phyloP scores from a whole-genome alignment of 768 basidiomycete species.

The Kwoniella dendrophila region DNA sequence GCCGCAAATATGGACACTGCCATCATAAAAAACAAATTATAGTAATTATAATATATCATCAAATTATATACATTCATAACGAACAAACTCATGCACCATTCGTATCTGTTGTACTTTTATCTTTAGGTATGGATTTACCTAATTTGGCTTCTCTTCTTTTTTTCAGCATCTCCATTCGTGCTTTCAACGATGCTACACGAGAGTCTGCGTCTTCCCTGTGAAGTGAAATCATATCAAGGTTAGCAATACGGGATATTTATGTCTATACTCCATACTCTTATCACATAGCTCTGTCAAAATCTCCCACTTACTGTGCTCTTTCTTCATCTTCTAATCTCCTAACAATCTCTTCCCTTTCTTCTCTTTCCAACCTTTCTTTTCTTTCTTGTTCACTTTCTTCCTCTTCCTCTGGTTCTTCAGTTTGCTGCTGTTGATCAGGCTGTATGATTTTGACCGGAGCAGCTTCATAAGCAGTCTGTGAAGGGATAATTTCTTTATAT shows the following conservation, averaged over 20 bases:
- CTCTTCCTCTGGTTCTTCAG: conserved; percentile 31
- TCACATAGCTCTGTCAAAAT: too few species aligned
- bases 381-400: conserved; percentile 49
- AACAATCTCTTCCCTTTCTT: conserved; percentile 55
- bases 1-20: too few species aligned
- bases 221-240: neutral
- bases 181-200: conserved; percentile 40
- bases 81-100: conserved; percentile 16
- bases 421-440: conserved; percentile 35
- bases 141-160: conserved; percentile 38
- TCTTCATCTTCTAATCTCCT: conserved; percentile 51
- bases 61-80: neutral
- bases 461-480: conserved; percentile 48
- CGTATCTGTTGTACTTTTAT: neutral
- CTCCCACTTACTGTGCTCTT: conserved; percentile 50
- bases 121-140: neutral
- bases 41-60: neutral
- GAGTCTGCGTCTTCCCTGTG: conserved; percentile 49
- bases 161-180: conserved; percentile 48
- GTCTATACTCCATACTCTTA: too few species aligned
- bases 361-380: conserved; percentile 36
- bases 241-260: too few species aligned
- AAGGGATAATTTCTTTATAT: conserved; percentile 42
- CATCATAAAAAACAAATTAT: neutral
- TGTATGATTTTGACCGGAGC: conserved; percentile 36